Evolutionary conservation across 306 rosid species (phyloP), one percentile per base, ranked within the genome.

Genomic region (Vachellia collinsii): DNA sequence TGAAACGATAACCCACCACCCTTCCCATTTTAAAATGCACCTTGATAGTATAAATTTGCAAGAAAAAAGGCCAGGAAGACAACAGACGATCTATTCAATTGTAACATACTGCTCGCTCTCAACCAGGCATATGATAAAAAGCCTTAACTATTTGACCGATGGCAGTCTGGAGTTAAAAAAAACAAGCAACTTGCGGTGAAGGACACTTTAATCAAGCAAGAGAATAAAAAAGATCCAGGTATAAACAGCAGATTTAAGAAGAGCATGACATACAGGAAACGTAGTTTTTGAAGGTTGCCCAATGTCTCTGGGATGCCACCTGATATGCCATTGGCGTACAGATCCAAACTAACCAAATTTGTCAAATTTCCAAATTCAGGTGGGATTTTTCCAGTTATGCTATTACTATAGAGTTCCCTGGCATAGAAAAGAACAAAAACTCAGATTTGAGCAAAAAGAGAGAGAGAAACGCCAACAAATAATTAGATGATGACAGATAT

Each of bases 311-410:
- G 92, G 68, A 88, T 89, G 73, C 0, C 0, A n/a, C 92, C 92
- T 77, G 0, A 56, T 78, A 91, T 68, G 0, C 8, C 5, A 88
- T 91, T 91, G 83, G 25, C 9, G 89, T 88, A 89, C 75, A 91
- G 93, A 88, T 89, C 89, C 92, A 91, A 86, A 86, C 84, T 88
- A 80, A 54, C 86, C 89, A 91, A 86, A 70, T 86, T 82, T 75
- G 83, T 64, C 93, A 91, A 86, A 76, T 19, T 80, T 70, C 96
- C 96, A 76, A 91, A 89, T 83, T 89, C 96, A 0, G 39, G 44
- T 2, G 93, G 93, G 79, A 91, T 85, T 48, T 0, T 75, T 74
- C 94, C 92, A 36, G 68, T 82, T 82, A 91, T 84, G 12, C 73
- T 74, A 79, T 91, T 89, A 72, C 80, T 65, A 75, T 75, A 84